Base-by-base conservation (phyloP, 2,329 filamentous ascomycete species). In the Berkeleyomyces rouxiae region DNA sequence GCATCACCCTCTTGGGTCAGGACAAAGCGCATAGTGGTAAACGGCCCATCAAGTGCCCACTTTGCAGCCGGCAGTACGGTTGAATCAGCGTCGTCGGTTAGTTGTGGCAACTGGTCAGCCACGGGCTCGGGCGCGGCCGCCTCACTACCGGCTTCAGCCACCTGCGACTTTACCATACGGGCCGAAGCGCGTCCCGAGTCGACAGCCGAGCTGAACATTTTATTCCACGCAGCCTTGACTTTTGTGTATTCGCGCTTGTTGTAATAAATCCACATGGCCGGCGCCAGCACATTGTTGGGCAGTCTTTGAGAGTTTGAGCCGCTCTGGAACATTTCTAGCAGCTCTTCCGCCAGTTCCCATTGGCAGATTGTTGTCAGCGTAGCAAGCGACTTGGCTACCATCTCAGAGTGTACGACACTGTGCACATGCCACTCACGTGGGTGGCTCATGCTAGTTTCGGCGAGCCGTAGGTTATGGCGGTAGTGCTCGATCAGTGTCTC, bases 241-340 rank as follows among this genome's bases (percentile, higher is more conserved):
- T 81, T 77, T 4, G 79, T 74, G 67, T 82, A 79, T 31, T 84
- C 77, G 46, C 76, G 73, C 16, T 84, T 79, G 60, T 77, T 74
- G 51, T 82, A 74, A 68, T 87, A 80, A 0, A 82, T 78, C 31
- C 78, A 74, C 86, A 96, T 91, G 64, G 92, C 72, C 7, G 84
- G 79, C 59, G 78, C 77, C 31, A 88, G 73, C 62, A 91, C 73
- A 13, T 74, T 71, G 2, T 82, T 72, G 0, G 84, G 81, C 13
- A 80, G 73, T 0, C 65, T 63, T 53, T 16, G 49, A 23, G 55
- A 71, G 65, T 7, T 74, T 69, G 11, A 69, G 63, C 53, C 65
- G 65, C 51, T 68, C 55, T 72, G 70, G 67, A 82, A 87, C 58
- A 80, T 70, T 39, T 79, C 73, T 66, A 85, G 77, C 4, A 89